Conservation (phyloP, 1,284 basidiomycete genomes). For the Gomphus bonarii region DNA sequence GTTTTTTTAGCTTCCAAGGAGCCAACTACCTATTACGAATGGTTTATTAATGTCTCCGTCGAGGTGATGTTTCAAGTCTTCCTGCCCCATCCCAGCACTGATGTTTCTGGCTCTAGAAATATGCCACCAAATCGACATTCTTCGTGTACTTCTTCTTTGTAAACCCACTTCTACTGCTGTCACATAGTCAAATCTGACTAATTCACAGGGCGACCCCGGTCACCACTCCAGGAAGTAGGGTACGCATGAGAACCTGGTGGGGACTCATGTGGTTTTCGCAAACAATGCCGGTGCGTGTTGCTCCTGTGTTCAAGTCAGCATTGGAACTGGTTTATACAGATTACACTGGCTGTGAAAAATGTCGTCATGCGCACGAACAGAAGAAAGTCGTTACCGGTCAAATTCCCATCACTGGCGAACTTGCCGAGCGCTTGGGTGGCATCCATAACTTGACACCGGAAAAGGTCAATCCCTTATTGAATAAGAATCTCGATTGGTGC, state of each 20-base stretch:
- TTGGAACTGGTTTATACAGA: not conserved
- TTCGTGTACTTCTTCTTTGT: slow-evolving; percentile 10
- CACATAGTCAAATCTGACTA: not conserved
- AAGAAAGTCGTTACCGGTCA: slow-evolving; percentile 3
- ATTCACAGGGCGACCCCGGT: slow-evolving; percentile 1
- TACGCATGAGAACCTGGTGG: slow-evolving; percentile 7
- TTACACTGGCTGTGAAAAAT: slow-evolving; percentile 7
- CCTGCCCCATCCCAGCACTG: not conserved
- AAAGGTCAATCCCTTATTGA: slow-evolving; percentile 1
- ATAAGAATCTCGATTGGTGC: slow-evolving; percentile 10
- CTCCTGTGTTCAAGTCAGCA: not conserved
- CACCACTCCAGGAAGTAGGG: slow-evolving; percentile 2
- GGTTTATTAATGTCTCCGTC: not conserved
- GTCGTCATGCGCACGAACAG: slow-evolving; percentile 2
- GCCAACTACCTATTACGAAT: slow-evolving; percentile 4
- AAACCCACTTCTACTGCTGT: not conserved
- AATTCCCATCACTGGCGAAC: slow-evolving; percentile 6
- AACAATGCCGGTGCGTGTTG: slow-evolving; percentile 6
- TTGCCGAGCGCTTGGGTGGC: slow-evolving; percentile 7
- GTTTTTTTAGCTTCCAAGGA: not conserved
- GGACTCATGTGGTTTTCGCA: slow-evolving; percentile 7
- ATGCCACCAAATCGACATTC: slow-evolving; percentile 4
- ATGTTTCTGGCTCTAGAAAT: slow-evolving; percentile 4
- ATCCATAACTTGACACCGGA: slow-evolving; percentile 4
- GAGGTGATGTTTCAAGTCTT: not conserved